Evolutionary conservation across 2,329 filamentous ascomycete species (phyloP).

Genomic region (Colletotrichum siamense): DNA sequence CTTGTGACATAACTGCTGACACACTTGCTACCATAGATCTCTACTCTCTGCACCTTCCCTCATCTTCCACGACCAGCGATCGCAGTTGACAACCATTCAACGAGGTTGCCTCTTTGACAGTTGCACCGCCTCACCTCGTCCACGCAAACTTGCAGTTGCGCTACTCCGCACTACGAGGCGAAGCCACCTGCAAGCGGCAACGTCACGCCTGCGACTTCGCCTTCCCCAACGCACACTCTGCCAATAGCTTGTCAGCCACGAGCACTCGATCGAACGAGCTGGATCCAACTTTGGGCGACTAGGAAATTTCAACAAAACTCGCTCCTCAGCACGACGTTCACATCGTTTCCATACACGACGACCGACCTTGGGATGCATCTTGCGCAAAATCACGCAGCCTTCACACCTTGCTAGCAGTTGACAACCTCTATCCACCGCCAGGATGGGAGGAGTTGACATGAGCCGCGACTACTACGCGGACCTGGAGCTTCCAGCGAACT

Average conservation of each 20-base stretch:
- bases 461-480: slow-evolving; percentile 85
- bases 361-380: neutral
- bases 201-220: neutral
- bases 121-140: neutral
- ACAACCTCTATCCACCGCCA: slow-evolving; percentile 30
- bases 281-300: neutral
- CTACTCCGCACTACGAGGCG: neutral
- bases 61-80: neutral
- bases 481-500: slow-evolving; percentile 72
- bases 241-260: neutral
- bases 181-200: neutral
- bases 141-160: neutral
- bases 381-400: neutral
- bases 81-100: neutral
- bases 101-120: neutral
- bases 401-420: neutral
- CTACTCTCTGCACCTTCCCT: neutral
- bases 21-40: neutral
- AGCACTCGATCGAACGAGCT: neutral
- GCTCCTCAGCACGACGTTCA: neutral
- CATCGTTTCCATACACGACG: neutral
- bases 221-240: neutral
- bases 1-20: slow-evolving; percentile 11
- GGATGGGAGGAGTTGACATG: slow-evolving; percentile 72
- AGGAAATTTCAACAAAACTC: neutral